These are phyloP conservation scores for Coniochaeta prunicola DNA, from an alignment of 2,329 filamentous ascomycete genomes.

Conservation along the genomic window DNA sequence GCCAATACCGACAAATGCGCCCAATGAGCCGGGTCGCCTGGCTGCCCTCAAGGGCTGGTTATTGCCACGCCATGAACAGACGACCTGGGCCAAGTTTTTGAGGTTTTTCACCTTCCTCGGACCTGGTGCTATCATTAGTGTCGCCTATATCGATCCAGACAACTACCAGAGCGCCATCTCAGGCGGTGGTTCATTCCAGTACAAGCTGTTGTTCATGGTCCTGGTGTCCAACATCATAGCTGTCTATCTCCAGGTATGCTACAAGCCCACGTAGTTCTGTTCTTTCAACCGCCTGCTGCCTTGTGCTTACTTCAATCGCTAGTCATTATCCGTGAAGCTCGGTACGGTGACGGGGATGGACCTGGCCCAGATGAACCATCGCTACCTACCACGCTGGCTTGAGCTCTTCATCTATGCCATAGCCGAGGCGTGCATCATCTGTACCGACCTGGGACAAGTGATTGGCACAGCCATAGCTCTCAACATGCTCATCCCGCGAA, in stretches of 20 bases:
- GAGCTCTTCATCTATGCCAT: constrained; percentile 52
- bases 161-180: constrained; percentile 26
- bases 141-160: constrained; percentile 20
- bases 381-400: constrained; percentile 55
- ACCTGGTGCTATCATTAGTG: constrained; percentile 19
- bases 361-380: constrained; percentile 55
- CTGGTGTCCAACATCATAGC: constrained; percentile 60
- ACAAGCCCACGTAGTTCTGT: neutral
- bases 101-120: constrained; percentile 18
- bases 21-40: neutral
- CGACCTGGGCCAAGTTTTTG: constrained; percentile 6
- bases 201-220: constrained; percentile 57
- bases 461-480: constrained; percentile 63
- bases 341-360: constrained; percentile 62
- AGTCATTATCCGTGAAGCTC: constrained; percentile 58
- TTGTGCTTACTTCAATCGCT: neutral
- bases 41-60: neutral
- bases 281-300: neutral
- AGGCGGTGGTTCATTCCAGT: constrained; percentile 58
- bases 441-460: constrained; percentile 58
- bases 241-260: constrained; percentile 45
- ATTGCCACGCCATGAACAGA: neutral
- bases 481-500: constrained; percentile 51
- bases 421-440: constrained; percentile 57
- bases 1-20: neutral